Evolutionary conservation across 352 stramenopile genomes (phyloP).

Genomic region (Albugo laibachii): DNA sequence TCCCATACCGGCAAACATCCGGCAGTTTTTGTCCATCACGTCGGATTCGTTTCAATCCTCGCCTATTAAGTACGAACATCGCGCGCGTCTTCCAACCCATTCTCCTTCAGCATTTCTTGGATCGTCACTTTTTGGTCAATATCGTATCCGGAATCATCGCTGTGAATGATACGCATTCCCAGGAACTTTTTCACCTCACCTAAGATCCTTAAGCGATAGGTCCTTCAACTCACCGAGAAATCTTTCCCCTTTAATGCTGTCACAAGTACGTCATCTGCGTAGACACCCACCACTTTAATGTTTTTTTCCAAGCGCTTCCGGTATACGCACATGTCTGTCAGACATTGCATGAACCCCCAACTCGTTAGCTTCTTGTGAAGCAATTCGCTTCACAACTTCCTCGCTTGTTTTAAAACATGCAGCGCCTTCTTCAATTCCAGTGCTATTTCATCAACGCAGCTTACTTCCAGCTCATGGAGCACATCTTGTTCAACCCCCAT

Average conservation of each 20-base stretch:
- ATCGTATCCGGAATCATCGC: background rate
- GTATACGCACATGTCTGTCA: background rate
- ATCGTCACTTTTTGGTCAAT: constrained; percentile 12
- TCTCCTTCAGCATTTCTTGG: constrained; percentile 6
- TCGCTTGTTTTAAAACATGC: background rate
- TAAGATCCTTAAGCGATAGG: constrained; percentile 13
- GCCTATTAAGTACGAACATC: constrained; percentile 4
- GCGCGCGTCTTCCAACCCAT: constrained; percentile 6
- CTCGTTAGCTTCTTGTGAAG: background rate
- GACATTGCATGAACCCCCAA: background rate
- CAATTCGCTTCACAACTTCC: background rate
- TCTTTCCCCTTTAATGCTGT: constrained; percentile 4
- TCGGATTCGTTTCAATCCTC: background rate
- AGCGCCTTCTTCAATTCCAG: background rate
- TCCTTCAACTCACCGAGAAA: constrained; percentile 4
- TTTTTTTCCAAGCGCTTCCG: background rate
- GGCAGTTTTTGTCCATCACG: constrained; percentile 1
- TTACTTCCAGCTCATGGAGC: too few species aligned
- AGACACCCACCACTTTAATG: constrained; percentile 5
- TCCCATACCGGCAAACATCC: background rate
- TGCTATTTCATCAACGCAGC: background rate
- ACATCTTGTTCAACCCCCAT: constrained; percentile 2
- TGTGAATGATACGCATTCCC: constrained; percentile 10
- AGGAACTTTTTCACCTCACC: constrained; percentile 12
- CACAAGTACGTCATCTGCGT: constrained; percentile 16